These are phyloP conservation scores for Eucalyptus globulus DNA, from an alignment of 345 rosid genomes.

Conservation along the genomic window DNA sequence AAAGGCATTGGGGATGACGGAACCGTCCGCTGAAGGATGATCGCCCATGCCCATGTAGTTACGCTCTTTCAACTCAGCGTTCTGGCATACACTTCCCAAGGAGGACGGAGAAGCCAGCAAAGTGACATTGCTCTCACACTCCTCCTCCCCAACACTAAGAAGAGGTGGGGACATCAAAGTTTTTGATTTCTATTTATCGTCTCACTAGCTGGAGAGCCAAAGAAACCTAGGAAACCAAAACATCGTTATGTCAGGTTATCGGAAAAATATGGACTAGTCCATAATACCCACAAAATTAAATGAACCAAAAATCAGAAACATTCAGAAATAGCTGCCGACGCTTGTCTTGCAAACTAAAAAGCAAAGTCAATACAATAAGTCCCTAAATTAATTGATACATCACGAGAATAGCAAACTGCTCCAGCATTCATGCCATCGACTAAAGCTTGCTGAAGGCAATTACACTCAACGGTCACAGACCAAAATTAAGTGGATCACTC, in stretches of 20 bases:
- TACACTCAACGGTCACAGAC: not conserved
- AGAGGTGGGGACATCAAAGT: constrained; percentile 47
- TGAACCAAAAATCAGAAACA: not conserved
- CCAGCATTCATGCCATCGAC: not conserved
- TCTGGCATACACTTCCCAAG: constrained; percentile 25
- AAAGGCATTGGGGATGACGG: constrained; percentile 1
- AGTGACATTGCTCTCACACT: constrained; percentile 26
- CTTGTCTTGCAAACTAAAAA: not conserved
- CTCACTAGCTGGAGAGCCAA: not conserved
- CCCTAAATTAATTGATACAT: not conserved
- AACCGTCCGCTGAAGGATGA: constrained; percentile 34
- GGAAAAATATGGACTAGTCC: not conserved
- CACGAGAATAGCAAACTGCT: not conserved
- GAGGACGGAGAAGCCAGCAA: constrained; percentile 32
- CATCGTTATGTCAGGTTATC: not conserved
- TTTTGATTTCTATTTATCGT: not conserved
- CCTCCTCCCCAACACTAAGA: constrained; percentile 35
- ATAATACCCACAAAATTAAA: not conserved
- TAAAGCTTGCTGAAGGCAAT: not conserved
- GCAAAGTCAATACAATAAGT: not conserved
- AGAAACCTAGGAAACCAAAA: not conserved
- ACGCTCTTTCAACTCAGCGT: constrained; percentile 15
- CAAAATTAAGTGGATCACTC: not conserved
- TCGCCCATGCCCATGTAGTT: constrained; percentile 50
- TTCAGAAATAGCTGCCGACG: not conserved